These are phyloP conservation scores for Prunus yedoensis DNA, from an alignment of 331 rosid genomes.

Conservation along the genomic window DNA sequence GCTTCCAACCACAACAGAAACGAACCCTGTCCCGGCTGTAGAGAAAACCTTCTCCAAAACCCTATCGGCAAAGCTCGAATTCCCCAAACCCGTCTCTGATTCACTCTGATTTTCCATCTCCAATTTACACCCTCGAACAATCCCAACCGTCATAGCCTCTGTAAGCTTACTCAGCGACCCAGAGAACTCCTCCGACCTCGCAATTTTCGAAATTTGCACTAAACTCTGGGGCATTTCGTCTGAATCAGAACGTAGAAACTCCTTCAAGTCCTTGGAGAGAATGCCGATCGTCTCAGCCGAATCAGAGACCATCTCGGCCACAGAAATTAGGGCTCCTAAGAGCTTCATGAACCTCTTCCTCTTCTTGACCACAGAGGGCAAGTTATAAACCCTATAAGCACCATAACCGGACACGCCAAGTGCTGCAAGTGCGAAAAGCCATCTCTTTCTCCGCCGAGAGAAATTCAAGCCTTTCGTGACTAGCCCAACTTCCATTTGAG, in stretches of 20 bases:
- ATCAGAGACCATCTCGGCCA: constrained; percentile 56
- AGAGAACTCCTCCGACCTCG: constrained; percentile 58
- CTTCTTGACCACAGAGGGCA: constrained; percentile 57
- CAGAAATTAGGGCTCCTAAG: constrained; percentile 55
- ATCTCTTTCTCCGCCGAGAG: constrained; percentile 41
- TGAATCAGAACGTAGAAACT: constrained; percentile 61
- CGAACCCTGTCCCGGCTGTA: constrained; percentile 79
- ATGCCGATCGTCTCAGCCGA: constrained; percentile 61
- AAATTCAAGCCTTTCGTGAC: constrained; percentile 42
- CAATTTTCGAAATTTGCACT: constrained; percentile 78
- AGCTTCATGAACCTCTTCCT: constrained; percentile 49
- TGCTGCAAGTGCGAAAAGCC: constrained; percentile 53
- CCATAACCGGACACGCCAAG: constrained; percentile 75
- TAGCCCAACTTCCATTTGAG: constrained; percentile 60
- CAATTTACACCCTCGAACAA: constrained; percentile 44
- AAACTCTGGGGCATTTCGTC: constrained; percentile 76
- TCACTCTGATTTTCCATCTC: constrained; percentile 19
- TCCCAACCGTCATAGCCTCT: constrained; percentile 60
- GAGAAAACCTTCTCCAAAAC: constrained; percentile 60
- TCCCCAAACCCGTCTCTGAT: constrained; percentile 17
- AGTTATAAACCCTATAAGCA: constrained; percentile 56
- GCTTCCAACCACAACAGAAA: constrained; percentile 83
- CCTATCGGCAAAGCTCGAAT: constrained; percentile 40
- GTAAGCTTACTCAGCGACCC: constrained; percentile 45
- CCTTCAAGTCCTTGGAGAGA: constrained; percentile 63